phyloP scores from a whole-genome alignment of 2,329 filamentous ascomycete genomes.

The Drechslera avenae region DNA sequence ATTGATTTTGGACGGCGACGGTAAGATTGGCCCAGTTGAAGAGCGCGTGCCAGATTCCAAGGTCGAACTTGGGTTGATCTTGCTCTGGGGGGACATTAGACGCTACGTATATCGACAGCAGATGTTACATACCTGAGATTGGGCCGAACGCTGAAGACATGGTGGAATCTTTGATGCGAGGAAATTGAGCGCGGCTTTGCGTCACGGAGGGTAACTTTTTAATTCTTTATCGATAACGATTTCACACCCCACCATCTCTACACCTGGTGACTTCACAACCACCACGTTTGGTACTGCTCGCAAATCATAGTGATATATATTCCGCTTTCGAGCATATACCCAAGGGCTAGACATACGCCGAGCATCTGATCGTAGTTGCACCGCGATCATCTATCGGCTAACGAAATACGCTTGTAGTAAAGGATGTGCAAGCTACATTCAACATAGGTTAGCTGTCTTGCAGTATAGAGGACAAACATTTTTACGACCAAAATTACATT shows the following conservation, averaged over 20 bases:
- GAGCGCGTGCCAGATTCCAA: slow-evolving; percentile 82
- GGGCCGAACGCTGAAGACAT: slow-evolving; percentile 14
- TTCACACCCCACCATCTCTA: slow-evolving; percentile 1
- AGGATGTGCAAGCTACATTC: too few species aligned
- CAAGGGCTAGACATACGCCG: too few species aligned
- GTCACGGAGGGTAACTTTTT: slow-evolving; percentile 11
- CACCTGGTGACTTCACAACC: slow-evolving; percentile 1
- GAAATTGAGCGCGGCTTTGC: slow-evolving; percentile 8
- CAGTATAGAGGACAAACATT: too few species aligned
- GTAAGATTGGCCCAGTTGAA: slow-evolving; percentile 88
- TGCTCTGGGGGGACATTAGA: slow-evolving; percentile 31
- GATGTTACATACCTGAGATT: slow-evolving; percentile 2
- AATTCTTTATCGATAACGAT: slow-evolving; percentile 9
- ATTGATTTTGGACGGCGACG: slow-evolving; percentile 83
- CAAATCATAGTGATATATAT: too few species aligned
- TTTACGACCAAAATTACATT: too few species aligned
- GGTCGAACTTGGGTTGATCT: slow-evolving; percentile 65
- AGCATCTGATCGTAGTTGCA: too few species aligned
- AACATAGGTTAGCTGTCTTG: too few species aligned
- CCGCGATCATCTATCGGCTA: background rate
- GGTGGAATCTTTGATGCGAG: slow-evolving; percentile 1
- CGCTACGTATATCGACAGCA: background rate
- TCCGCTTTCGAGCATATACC: too few species aligned
- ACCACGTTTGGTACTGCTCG: too few species aligned
- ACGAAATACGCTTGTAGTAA: too few species aligned